Evolutionary conservation across 139 green algal species (phyloP), one percentile per base, ranked within the genome.

Genomic region (Astrephomene gubernaculifera): DNA sequence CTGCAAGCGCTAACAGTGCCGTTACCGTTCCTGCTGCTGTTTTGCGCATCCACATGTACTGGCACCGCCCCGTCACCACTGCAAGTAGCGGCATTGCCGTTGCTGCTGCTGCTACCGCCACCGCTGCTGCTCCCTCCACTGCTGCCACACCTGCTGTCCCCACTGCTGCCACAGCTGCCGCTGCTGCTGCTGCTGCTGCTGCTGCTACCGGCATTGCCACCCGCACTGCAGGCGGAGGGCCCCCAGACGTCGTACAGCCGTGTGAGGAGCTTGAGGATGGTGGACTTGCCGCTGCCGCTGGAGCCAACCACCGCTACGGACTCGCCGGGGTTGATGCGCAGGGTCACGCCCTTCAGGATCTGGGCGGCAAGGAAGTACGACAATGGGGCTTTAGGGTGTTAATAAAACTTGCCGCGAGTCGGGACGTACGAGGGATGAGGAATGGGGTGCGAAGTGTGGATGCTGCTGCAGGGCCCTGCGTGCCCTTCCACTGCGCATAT

Each of bases 251-350:
- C 94, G 87, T 96, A 97, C 54, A 96, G 88, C 24, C 94, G 90
- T 38, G 93, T 91, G 19, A 96, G 38, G 7, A 99, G 93, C 67
- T 88, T 88, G 4, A 99, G 89, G 27, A 98, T 92, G 2, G 96
- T 98, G 74, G 87, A 95, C 85, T 99, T 99, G 85, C 97, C 89
- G 70, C 81, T 89, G 44, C 97, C 97, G 43, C 79, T 94, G 79
- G 92, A 76, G 17, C 97, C 97, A 36, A 99, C 96, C 22, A 99
- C 90, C 0, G 97, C 97, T 38, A 98, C 88, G 0, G 93, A 97
- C 78, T 94, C 83, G 0, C 97, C 97, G 7, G 95, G 81, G 27
- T 69, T 53, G 17, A 97, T 78, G 0, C 63, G 44, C 61, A 95
- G 36, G 10, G 79, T 83, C 12, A 91, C 41, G 43, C 83, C 83